phyloP scores from a whole-genome alignment of 116 monocot genomes.

The Iris pallida region DNA sequence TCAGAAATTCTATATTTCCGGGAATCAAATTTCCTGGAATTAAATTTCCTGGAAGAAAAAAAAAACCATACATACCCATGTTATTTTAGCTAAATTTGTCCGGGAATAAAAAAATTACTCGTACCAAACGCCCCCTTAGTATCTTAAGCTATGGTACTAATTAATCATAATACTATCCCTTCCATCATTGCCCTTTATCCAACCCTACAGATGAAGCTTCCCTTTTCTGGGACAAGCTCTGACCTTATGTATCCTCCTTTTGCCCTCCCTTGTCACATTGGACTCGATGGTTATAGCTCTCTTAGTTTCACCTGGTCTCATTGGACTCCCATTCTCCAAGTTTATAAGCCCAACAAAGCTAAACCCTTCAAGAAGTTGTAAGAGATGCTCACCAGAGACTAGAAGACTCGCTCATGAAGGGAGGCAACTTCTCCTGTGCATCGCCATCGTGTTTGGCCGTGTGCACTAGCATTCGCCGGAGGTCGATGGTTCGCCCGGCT shows the following conservation, averaged over 20 bases:
- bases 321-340: neutral
- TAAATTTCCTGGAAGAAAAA: no score
- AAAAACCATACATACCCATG: no score
- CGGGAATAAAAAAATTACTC: no score
- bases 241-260: neutral
- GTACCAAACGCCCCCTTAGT: no score
- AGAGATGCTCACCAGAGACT: no score
- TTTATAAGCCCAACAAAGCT: neutral
- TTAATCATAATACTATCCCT: neutral
- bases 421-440: slow-evolving; percentile 56
- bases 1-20: no score
- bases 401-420: slow-evolving; percentile 34
- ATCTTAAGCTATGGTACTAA: no score
- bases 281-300: neutral
- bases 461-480: slow-evolving; percentile 49
- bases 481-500: slow-evolving; percentile 34
- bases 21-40: no score
- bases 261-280: neutral
- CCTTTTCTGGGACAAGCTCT: neutral
- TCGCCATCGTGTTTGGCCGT: slow-evolving; percentile 58
- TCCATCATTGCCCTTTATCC: no score
- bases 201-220: neutral
- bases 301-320: slow-evolving; percentile 1
- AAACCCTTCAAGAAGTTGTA: neutral
- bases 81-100: no score